Evolutionary conservation across 1,284 basidiomycete species (phyloP).

Genomic region (Cystobasidium pallidum): DNA sequence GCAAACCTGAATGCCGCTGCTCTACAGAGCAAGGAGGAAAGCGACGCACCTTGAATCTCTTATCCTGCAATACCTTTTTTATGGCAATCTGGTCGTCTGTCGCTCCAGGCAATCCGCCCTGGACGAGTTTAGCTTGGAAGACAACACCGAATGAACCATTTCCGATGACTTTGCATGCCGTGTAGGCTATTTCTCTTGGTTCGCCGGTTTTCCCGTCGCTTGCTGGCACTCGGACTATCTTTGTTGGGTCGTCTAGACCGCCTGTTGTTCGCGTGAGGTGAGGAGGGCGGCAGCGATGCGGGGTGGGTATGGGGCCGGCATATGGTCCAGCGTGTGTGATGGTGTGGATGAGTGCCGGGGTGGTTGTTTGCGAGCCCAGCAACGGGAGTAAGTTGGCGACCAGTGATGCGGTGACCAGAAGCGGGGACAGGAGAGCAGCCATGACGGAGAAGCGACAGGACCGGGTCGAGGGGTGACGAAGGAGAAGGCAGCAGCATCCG

Average conservation of each 20-base stretch:
- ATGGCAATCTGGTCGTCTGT: conserved; percentile 88
- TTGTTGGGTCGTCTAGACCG: conserved; percentile 80
- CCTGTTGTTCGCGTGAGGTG: not conserved
- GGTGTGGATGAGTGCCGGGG: not conserved
- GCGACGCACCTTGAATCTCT: conserved; percentile 91
- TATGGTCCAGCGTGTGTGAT: too few species aligned
- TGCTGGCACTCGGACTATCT: conserved; percentile 91
- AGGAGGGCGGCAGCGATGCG: too few species aligned
- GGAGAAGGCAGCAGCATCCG: not conserved
- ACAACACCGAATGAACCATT: conserved; percentile 99
- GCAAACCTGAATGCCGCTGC: too few species aligned
- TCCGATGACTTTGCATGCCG: conserved; percentile 96
- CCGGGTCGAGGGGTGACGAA: not conserved
- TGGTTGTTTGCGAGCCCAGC: not conserved
- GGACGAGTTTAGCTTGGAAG: conserved; percentile 69
- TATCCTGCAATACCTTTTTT: conserved; percentile 99
- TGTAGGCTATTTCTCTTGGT: conserved; percentile 86
- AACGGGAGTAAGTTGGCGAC: too few species aligned
- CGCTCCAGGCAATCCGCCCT: conserved; percentile 22
- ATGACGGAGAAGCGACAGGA: not conserved
- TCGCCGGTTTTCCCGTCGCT: conserved; percentile 92
- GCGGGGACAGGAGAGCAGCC: conserved; percentile 8
- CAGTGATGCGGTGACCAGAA: not conserved
- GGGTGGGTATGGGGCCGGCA: too few species aligned
- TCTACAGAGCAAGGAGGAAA: not conserved